These are phyloP conservation scores for Globisporangium spiculum DNA, from an alignment of 352 stramenopile genomes.

Conservation along the genomic window DNA sequence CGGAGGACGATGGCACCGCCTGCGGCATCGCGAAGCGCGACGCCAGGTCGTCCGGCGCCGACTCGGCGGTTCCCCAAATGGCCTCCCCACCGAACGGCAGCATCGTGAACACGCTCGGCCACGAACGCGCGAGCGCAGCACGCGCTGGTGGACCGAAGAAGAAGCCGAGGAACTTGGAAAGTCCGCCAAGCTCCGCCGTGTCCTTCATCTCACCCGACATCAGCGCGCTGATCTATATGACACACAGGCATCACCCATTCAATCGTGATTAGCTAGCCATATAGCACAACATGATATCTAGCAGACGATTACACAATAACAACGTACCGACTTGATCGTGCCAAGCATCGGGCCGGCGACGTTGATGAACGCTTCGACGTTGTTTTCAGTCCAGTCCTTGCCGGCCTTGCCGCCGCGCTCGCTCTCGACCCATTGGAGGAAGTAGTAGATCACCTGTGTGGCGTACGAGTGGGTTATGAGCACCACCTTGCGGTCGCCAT, in stretches of 20 bases:
- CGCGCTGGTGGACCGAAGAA: slow-evolving; percentile 66
- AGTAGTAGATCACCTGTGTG: slow-evolving; percentile 91
- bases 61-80: slow-evolving; percentile 76
- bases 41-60: slow-evolving; percentile 63
- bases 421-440: slow-evolving; percentile 94
- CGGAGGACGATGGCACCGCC: slow-evolving; percentile 21
- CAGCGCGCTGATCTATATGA: slow-evolving; percentile 70
- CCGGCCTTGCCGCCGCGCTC: slow-evolving; percentile 81
- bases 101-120: slow-evolving; percentile 89
- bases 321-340: slow-evolving; percentile 78
- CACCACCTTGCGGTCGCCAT: slow-evolving; percentile 84
- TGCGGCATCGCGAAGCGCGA: slow-evolving; percentile 47
- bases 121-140: slow-evolving; percentile 59
- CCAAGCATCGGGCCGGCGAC: slow-evolving; percentile 94
- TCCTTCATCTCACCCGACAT: slow-evolving; percentile 96
- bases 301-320: background rate
- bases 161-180: slow-evolving; percentile 84
- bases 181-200: slow-evolving; percentile 83
- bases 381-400: slow-evolving; percentile 90
- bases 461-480: slow-evolving; percentile 93
- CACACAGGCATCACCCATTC: background rate
- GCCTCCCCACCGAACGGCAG: slow-evolving; percentile 90
- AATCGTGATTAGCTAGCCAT: background rate
- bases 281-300: background rate
- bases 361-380: slow-evolving; percentile 91